phyloP scores from a whole-genome alignment of 2,329 filamentous ascomycete species.

The Cryphonectria carpinicola region DNA sequence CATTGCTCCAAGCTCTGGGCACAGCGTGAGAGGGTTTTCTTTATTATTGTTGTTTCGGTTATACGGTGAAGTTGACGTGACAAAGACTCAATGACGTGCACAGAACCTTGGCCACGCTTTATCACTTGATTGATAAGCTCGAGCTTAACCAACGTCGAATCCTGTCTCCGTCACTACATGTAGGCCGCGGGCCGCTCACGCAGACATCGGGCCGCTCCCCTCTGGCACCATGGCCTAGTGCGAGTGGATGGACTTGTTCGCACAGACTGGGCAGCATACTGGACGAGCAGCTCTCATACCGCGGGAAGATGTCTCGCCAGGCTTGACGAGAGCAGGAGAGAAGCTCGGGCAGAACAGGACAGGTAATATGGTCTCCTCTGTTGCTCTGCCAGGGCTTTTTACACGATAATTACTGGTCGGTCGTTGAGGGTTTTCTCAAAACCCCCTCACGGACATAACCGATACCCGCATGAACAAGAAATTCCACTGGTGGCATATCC shows the following conservation, averaged over 20 bases:
- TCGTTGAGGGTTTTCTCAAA: neutral
- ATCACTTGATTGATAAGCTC: neutral
- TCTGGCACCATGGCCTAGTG: neutral
- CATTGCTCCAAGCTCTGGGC: constrained; percentile 2
- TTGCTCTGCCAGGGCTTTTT: neutral
- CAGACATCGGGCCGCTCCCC: neutral
- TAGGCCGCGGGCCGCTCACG: neutral
- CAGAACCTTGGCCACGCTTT: neutral
- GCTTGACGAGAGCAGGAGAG: neutral
- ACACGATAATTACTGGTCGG: neutral
- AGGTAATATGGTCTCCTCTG: neutral
- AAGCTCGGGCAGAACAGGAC: neutral
- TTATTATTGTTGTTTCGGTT: neutral
- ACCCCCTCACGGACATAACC: neutral
- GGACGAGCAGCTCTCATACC: neutral
- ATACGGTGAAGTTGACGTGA: neutral
- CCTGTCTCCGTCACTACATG: neutral
- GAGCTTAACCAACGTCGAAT: neutral
- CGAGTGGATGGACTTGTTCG: neutral
- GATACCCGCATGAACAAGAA: neutral
- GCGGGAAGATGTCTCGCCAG: neutral
- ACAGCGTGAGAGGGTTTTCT: neutral
- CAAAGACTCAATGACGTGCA: neutral
- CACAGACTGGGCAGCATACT: neutral
- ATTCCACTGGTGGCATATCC: neutral